Evolutionary conservation across 2,329 filamentous ascomycete genomes (phyloP).

Genomic region (Penicillium sp.): DNA sequence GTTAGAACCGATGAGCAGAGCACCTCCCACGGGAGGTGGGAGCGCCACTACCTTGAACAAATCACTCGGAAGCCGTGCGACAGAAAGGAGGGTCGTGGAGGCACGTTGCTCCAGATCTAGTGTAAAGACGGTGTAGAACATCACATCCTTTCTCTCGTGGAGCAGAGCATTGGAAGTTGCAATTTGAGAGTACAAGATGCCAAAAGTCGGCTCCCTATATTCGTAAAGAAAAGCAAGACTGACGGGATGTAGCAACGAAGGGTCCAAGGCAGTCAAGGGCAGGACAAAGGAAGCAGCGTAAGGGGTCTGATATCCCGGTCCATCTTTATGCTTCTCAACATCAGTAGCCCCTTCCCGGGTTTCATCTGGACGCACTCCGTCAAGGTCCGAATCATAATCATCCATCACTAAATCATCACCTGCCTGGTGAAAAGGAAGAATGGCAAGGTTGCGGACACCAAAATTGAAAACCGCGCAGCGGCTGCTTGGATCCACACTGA

Average conservation of each 20-base stretch:
- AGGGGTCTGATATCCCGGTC: conserved; percentile 53
- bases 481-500: conserved; percentile 85
- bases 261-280: conserved; percentile 80
- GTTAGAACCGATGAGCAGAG: conserved; percentile 78
- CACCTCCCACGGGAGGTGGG: conserved; percentile 80
- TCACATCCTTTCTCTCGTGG: conserved; percentile 71
- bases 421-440: conserved; percentile 81
- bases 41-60: conserved; percentile 76
- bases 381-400: conserved; percentile 79
- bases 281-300: conserved; percentile 92
- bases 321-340: conserved; percentile 33
- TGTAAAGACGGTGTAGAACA: conserved; percentile 91
- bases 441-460: conserved; percentile 79
- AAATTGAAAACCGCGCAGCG: conserved; percentile 94
- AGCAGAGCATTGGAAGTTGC: conserved; percentile 68
- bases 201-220: conserved; percentile 96
- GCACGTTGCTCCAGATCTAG: conserved; percentile 88
- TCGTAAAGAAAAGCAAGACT: conserved; percentile 92
- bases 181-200: conserved; percentile 75
- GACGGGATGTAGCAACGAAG: conserved; percentile 78
- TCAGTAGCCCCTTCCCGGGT: conserved; percentile 18
- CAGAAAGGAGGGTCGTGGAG: conserved; percentile 85
- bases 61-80: conserved; percentile 79
- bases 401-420: conserved; percentile 88
- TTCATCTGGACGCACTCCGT: conserved; percentile 58